A percentile compares a stretch with the other conserved stretches of the same genome.
phyloP scores from a whole-genome alignment of 2,329 filamentous ascomycete species.

The Penicillium decumbens region DNA sequence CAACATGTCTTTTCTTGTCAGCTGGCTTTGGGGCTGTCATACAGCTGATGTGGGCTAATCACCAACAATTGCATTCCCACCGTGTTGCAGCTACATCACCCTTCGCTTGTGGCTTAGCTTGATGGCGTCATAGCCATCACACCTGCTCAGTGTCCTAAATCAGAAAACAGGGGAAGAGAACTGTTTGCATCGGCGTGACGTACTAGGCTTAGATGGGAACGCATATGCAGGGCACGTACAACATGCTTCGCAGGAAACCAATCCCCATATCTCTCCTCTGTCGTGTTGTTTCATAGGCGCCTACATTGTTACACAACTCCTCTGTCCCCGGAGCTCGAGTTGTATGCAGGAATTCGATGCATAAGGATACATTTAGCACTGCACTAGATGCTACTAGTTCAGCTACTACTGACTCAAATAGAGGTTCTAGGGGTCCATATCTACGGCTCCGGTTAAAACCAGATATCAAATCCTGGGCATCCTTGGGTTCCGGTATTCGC shows the following conservation, averaged over 20 bases:
- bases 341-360: too few relatives aligned
- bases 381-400: not conserved
- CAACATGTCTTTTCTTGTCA: not conserved
- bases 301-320: too few relatives aligned
- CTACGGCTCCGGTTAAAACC: too few relatives aligned
- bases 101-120: not conserved
- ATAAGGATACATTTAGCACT: not conserved
- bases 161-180: not conserved
- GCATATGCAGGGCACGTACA: not conserved
- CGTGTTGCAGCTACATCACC: not conserved
- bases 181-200: not conserved
- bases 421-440: too few relatives aligned
- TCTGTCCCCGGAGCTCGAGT: too few relatives aligned
- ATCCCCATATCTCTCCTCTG: too few relatives aligned
- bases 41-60: not conserved
- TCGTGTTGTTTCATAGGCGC: too few relatives aligned
- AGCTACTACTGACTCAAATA: not conserved
- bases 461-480: too few relatives aligned
- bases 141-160: not conserved
- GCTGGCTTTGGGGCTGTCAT: not conserved
- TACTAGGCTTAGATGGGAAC: not conserved
- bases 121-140: not conserved
- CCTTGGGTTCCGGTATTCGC: too few relatives aligned
- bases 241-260: not conserved
- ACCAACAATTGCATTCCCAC: not conserved